Evolutionary conservation across 2,329 filamentous ascomycete species (phyloP).

Genomic region (Nemania abortiva): DNA sequence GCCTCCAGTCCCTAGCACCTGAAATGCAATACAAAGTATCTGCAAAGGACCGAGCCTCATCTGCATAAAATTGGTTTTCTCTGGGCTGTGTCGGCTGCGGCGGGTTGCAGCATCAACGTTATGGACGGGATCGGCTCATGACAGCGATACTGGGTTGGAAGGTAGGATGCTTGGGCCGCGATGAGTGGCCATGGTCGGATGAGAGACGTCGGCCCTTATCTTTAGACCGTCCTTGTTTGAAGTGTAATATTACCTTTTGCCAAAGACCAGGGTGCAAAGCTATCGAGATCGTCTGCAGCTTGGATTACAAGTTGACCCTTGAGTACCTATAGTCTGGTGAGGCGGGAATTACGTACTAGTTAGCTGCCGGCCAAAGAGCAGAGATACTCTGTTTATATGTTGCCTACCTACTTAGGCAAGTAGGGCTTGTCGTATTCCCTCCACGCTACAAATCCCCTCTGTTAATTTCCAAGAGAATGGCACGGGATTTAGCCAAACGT

Average conservation of each 20-base stretch:
- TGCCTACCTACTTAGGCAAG: constrained; percentile 14
- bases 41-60: constrained; percentile 36
- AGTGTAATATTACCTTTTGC: constrained; percentile 12
- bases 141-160: constrained; percentile 31
- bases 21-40: constrained; percentile 25
- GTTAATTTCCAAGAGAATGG: background rate
- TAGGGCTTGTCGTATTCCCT: constrained; percentile 2
- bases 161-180: constrained; percentile 24
- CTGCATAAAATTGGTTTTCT: constrained; percentile 15
- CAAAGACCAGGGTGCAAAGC: constrained; percentile 23
- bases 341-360: constrained; percentile 2
- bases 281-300: constrained; percentile 12
- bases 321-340: constrained; percentile 9
- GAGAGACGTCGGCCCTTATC: constrained; percentile 25
- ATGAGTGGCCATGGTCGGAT: constrained; percentile 34
- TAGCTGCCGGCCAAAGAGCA: constrained; percentile 12
- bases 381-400: constrained; percentile 10
- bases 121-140: constrained; percentile 35
- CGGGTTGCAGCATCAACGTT: constrained; percentile 39
- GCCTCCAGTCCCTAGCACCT: constrained; percentile 17
- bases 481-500: background rate
- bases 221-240: constrained; percentile 8
- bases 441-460: background rate
- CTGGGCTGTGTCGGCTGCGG: constrained; percentile 19
- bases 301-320: constrained; percentile 11